Evolutionary conservation across 805 yeast genomes (phyloP).

Genomic region (Tetrapisispora nanseiensis): DNA sequence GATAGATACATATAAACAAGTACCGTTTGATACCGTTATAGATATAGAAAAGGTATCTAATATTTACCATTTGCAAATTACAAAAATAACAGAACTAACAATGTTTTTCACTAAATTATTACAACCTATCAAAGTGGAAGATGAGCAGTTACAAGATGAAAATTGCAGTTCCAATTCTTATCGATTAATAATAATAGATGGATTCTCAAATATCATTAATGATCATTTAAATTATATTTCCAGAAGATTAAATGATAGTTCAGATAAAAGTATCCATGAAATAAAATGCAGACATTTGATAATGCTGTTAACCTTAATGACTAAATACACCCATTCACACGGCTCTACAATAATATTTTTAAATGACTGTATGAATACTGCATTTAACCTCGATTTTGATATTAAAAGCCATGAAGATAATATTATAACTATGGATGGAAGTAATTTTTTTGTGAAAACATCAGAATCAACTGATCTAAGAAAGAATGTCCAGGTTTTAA

Average conservation of each 20-base stretch:
- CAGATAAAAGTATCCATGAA: conserved; percentile 16
- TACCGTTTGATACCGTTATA: conserved; percentile 4
- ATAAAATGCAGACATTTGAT: conserved; percentile 22
- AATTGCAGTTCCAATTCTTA: conserved; percentile 5
- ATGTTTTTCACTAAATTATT: conserved; percentile 16
- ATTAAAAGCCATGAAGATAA: conserved; percentile 8
- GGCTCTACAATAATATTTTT: conserved; percentile 19
- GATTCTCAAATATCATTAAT: conserved; percentile 24
- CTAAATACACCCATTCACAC: conserved; percentile 19
- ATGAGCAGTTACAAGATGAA: neutral
- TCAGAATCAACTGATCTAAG: neutral
- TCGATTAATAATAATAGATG: conserved; percentile 22
- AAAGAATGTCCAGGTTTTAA: conserved; percentile 22
- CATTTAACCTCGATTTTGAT: conserved; percentile 9
- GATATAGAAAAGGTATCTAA: neutral
- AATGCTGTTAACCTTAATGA: conserved; percentile 19
- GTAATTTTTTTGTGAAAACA: conserved; percentile 16
- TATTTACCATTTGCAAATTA: conserved; percentile 9
- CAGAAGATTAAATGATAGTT: neutral
- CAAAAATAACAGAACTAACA: conserved; percentile 20
- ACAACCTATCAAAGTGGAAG: neutral
- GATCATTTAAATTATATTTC: conserved; percentile 14
- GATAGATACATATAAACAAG: conserved; percentile 21
- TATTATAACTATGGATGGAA: conserved; percentile 12
- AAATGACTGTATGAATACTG: conserved; percentile 27